Conservation (phyloP, 768 basidiomycete species). For the Termitomyces sp. region DNA sequence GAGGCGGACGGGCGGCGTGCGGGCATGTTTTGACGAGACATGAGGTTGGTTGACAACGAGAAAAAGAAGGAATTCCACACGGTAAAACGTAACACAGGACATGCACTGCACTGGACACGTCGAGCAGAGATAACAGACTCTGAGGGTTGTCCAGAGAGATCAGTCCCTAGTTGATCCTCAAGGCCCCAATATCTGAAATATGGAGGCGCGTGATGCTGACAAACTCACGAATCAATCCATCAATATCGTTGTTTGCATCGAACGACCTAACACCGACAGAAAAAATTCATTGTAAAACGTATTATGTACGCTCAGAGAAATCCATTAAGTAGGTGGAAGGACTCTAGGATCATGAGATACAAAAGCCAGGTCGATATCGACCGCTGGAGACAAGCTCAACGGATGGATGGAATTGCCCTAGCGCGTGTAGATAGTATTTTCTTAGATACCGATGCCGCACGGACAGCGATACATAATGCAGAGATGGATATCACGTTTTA, state of each 20-base stretch:
- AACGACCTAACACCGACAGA: not conserved
- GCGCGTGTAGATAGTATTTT: too few relatives aligned
- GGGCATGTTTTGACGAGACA: slow-evolving; percentile 33
- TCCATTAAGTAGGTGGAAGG: not conserved
- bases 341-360: not conserved
- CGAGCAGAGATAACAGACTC: slow-evolving; percentile 9
- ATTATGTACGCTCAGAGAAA: not conserved
- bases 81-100: not conserved
- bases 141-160: slow-evolving; percentile 16
- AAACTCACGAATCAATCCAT: slow-evolving; percentile 13
- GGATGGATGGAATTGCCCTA: not conserved
- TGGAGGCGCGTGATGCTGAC: slow-evolving; percentile 20
- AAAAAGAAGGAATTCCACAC: slow-evolving; percentile 1
- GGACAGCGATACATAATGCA: not conserved
- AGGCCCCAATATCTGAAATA: slow-evolving; percentile 15
- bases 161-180: slow-evolving; percentile 20
- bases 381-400: not conserved
- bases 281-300: not conserved
- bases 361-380: not conserved
- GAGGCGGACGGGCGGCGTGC: slow-evolving; percentile 58
- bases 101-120: slow-evolving; percentile 11
- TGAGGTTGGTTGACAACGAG: slow-evolving; percentile 2
- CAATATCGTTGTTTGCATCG: not conserved
- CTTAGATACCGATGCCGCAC: not conserved
- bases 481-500: not conserved